phyloP scores from a whole-genome alignment of 768 basidiomycete genomes.

The Hydnomerulius pinastri region DNA sequence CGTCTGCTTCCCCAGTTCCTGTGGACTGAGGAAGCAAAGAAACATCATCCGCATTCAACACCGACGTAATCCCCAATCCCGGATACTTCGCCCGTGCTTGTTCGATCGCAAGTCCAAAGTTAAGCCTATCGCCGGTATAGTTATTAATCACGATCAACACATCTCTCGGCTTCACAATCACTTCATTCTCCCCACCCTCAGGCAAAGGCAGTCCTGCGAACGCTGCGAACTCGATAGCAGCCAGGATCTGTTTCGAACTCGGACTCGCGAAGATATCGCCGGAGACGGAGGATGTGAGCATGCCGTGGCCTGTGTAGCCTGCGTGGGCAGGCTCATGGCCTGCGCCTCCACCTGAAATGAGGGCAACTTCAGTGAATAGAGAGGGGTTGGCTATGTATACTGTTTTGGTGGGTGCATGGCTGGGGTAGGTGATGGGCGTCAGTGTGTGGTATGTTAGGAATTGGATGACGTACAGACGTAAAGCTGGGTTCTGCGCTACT shows the following conservation, averaged over 20 bases:
- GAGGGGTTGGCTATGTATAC: constrained; percentile 32
- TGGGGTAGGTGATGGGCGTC: constrained; percentile 11
- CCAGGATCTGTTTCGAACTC: constrained; percentile 57
- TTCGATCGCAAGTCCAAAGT: constrained; percentile 59
- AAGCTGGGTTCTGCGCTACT: constrained; percentile 41
- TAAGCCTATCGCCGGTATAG: constrained; percentile 57
- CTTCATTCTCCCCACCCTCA: not conserved
- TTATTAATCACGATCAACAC: constrained; percentile 47
- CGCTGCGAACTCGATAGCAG: constrained; percentile 49
- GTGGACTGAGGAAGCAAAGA: constrained; percentile 37
- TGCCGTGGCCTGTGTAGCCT: constrained; percentile 57
- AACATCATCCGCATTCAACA: constrained; percentile 59
- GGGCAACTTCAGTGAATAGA: constrained; percentile 32
- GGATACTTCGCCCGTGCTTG: constrained; percentile 43
- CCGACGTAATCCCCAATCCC: constrained; percentile 40
- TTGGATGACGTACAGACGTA: constrained; percentile 36
- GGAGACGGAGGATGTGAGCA: constrained; percentile 56
- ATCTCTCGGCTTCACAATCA: constrained; percentile 7
- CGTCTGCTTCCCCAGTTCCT: constrained; percentile 8
- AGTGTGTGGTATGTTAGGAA: not conserved
- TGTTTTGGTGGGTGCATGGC: constrained; percentile 39
- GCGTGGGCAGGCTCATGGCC: constrained; percentile 65
- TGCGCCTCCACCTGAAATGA: constrained; percentile 52
- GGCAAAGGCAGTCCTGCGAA: constrained; percentile 26
- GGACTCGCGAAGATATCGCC: constrained; percentile 67